phyloP scores from a whole-genome alignment of 805 yeast genomes.

The Diddensiella caesifluorescens region DNA sequence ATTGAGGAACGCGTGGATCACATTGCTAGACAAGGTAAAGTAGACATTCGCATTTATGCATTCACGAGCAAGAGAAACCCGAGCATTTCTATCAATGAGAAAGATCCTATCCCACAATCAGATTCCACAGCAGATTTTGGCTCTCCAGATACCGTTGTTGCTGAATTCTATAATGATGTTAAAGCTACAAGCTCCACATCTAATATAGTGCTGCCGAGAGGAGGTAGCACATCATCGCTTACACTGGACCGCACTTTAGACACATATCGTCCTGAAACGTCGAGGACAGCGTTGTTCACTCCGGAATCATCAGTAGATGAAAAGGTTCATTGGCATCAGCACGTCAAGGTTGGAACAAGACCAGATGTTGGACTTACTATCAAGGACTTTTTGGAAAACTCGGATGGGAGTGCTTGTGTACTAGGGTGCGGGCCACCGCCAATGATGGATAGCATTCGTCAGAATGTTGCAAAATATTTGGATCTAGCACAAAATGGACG shows the following conservation, averaged over 20 bases:
- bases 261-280: background rate
- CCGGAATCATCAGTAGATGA: background rate
- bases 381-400: slow-evolving; percentile 33
- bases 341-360: slow-evolving; percentile 28
- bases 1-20: slow-evolving; percentile 19
- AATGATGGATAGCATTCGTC: slow-evolving; percentile 54
- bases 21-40: slow-evolving; percentile 30
- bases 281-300: background rate
- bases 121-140: background rate
- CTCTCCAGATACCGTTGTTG: background rate
- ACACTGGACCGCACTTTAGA: background rate
- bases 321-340: slow-evolving; percentile 7
- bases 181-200: background rate
- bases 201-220: too few relatives aligned
- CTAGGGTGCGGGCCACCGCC: slow-evolving; percentile 59
- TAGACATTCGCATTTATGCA: slow-evolving; percentile 16
- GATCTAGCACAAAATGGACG: slow-evolving; percentile 39
- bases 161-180: background rate
- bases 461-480: slow-evolving; percentile 41
- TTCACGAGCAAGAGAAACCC: background rate
- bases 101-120: background rate
- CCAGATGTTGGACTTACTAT: slow-evolving; percentile 44
- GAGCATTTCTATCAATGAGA: background rate
- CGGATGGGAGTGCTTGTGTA: slow-evolving; percentile 43
- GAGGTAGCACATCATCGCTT: background rate